A percentile compares a stretch with the other conserved stretches of the same genome.
These are phyloP conservation scores for Diaporthe batatas DNA, from an alignment of 2,329 filamentous ascomycete genomes.

Conservation along the genomic window DNA sequence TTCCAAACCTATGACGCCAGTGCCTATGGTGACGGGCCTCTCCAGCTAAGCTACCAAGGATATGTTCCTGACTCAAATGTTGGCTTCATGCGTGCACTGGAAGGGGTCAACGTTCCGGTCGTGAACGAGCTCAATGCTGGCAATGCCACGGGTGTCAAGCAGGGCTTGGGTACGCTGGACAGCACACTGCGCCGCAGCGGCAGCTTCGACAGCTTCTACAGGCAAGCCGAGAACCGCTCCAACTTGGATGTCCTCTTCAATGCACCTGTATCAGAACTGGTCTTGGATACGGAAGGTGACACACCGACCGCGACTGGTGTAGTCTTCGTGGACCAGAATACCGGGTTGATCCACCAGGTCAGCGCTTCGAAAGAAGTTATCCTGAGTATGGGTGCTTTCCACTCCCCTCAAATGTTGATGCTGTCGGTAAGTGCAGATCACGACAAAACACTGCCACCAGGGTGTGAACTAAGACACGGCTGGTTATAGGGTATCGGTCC, in stretches of 20 bases:
- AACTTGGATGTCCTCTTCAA: conserved; percentile 48
- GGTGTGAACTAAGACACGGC: background rate
- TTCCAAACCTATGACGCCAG: conserved; percentile 48
- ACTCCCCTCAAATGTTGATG: conserved; percentile 23
- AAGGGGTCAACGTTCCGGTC: conserved; percentile 35
- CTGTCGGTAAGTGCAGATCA: background rate
- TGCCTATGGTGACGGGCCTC: conserved; percentile 47
- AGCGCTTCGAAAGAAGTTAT: conserved; percentile 17
- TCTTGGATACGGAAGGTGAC: conserved; percentile 41
- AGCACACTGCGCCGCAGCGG: conserved; percentile 46
- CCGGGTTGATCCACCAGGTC: conserved; percentile 43
- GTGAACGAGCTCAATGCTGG: conserved; percentile 48
- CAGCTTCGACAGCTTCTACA: conserved; percentile 47
- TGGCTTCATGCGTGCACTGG: conserved; percentile 45
- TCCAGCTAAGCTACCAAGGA: conserved; percentile 46
- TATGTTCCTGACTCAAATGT: conserved; percentile 39
- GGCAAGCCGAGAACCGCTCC: conserved; percentile 39
- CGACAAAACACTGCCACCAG: no score
- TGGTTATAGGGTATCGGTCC: conserved; percentile 10
- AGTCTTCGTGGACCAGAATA: conserved; percentile 45
- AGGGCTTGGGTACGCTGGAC: conserved; percentile 47
- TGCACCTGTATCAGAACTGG: conserved; percentile 45
- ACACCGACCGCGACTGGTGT: conserved; percentile 46
- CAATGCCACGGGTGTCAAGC: conserved; percentile 48
- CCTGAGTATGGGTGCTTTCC: conserved; percentile 17